Evolutionary conservation across 352 stramenopile genomes (phyloP), one percentile per base, ranked within the genome.

Genomic region (Phytopythium aichiense): DNA sequence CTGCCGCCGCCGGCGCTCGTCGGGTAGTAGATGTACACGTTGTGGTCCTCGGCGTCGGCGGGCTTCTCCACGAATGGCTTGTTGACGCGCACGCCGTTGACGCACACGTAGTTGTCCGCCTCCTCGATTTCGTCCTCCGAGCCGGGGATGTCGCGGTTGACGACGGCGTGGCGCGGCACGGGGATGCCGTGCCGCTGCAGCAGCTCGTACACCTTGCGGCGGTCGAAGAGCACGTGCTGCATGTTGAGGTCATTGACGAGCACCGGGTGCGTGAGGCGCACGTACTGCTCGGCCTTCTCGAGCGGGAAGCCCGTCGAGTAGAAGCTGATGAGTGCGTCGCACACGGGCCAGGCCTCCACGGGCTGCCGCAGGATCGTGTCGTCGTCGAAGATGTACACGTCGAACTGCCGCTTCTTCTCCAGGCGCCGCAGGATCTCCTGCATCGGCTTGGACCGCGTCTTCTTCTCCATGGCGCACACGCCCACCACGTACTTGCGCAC

Each of bases 51-150:
- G 1, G 97, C 96, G 73, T 99, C 86, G 1, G 98, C 96, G 0
- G 98, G 98, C 77, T 99, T 99, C 76, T 99, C 98, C 0, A 99
- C 98, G 65, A 99, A 99, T 2, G 97, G 98, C 74, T 99, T 99
- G 73, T 99, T 92, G 60, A 99, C 98, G 50, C 82, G 85, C 37
- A 98, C 87, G 33, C 95, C 96, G 69, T 99, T 98, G 46, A 99
- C 76, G 30, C 85, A 73, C 12, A 95, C 84, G 65, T 93, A 93
- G 56, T 95, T 93, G 61, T 93, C 87, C 38, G 77, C 68, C 48
- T 95, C 86, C 33, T 89, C 78, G 13, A 95, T 66, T 8, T 87
- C 85, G 56, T 90, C 83, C 48, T 83, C 73, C 22, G 63, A 68
- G 61, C 56, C 80, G 8, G 95, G 91, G 30, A 92, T 77, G 77